Conservation (phyloP, 2,329 filamentous ascomycete species). For the Xylariomycetidae sp. region DNA sequence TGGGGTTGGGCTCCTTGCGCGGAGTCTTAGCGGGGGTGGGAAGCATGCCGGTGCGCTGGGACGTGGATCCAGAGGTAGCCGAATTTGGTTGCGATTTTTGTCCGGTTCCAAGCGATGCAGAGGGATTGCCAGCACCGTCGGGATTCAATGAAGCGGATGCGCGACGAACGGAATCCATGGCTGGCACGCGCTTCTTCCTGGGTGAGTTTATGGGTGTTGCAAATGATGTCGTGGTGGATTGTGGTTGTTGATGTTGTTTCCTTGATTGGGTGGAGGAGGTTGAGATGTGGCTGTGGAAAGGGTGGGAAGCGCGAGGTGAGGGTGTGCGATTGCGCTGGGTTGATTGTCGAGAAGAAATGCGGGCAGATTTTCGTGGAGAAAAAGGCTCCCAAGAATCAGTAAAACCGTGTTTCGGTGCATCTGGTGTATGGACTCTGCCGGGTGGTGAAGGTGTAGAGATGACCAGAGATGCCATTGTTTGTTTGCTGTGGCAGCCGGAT, state of each 20-base stretch:
- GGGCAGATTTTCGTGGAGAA: conserved; percentile 64
- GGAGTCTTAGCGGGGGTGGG: conserved; percentile 78
- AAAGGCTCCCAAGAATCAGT: conserved; percentile 69
- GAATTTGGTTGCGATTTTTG: conserved; percentile 23
- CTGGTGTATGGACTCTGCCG: conserved; percentile 57
- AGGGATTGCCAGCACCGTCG: conserved; percentile 38
- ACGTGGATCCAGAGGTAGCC: conserved; percentile 21
- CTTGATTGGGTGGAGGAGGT: too few relatives aligned
- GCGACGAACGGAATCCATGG: conserved; percentile 43
- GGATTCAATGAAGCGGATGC: conserved; percentile 41
- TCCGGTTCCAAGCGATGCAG: conserved; percentile 34
- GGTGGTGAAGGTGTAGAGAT: conserved; percentile 59
- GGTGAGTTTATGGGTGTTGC: conserved; percentile 42
- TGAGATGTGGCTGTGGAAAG: conserved; percentile 24
- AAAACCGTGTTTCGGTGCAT: conserved; percentile 63
- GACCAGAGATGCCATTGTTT: conserved; percentile 33
- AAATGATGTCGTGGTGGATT: conserved; percentile 29
- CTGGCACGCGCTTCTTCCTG: conserved; percentile 45
- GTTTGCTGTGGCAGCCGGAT: conserved; percentile 9
- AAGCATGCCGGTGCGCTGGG: conserved; percentile 52
- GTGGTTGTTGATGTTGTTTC: conserved; percentile 6
- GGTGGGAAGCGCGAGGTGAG: conserved; percentile 36
- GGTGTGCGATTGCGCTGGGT: conserved; percentile 53
- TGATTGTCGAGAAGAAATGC: conserved; percentile 54
- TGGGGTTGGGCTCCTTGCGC: conserved; percentile 53